Conservation (phyloP, 768 basidiomycete species). For the Tephrocybe sp. region DNA sequence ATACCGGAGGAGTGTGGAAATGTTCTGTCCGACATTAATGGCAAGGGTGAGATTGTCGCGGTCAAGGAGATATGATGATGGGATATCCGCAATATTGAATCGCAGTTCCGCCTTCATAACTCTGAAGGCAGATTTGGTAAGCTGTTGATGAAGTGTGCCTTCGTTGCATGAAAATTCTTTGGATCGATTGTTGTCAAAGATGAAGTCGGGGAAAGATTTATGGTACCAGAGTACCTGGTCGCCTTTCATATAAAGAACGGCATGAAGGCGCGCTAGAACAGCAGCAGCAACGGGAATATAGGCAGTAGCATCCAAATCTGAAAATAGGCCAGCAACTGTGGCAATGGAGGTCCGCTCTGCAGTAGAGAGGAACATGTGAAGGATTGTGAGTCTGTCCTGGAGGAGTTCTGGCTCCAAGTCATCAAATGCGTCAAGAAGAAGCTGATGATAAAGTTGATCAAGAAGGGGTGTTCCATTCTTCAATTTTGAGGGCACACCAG, state of each 20-base stretch:
- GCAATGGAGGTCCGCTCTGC: constrained; percentile 15
- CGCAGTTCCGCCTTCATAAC: constrained; percentile 16
- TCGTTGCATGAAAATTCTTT: not conserved
- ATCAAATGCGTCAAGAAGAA: too few relatives aligned
- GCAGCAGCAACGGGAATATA: too few relatives aligned
- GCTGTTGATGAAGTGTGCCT: not conserved
- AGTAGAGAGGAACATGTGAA: constrained; percentile 20
- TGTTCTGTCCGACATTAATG: constrained; percentile 10
- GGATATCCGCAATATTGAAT: constrained; percentile 22
- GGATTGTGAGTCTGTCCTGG: too few relatives aligned
- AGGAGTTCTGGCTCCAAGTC: too few relatives aligned
- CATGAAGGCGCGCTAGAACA: constrained; percentile 15
- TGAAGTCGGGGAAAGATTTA: constrained; percentile 23
- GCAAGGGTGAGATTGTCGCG: constrained; percentile 1
- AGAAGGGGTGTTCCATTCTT: not conserved
- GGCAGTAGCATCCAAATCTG: too few relatives aligned
- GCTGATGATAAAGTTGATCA: too few relatives aligned
- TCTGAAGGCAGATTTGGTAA: constrained; percentile 17
- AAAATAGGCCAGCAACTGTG: constrained; percentile 6
- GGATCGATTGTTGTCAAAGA: constrained; percentile 11
- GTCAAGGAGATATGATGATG: constrained; percentile 19
- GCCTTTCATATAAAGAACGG: constrained; percentile 20
- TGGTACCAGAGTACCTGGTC: constrained; percentile 20
- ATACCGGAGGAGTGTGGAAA: not conserved
- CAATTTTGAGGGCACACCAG: too few relatives aligned